Evolutionary conservation across 192 early-diverging fungal species (phyloP).

Genomic region (Mycoemilia scoparia): DNA sequence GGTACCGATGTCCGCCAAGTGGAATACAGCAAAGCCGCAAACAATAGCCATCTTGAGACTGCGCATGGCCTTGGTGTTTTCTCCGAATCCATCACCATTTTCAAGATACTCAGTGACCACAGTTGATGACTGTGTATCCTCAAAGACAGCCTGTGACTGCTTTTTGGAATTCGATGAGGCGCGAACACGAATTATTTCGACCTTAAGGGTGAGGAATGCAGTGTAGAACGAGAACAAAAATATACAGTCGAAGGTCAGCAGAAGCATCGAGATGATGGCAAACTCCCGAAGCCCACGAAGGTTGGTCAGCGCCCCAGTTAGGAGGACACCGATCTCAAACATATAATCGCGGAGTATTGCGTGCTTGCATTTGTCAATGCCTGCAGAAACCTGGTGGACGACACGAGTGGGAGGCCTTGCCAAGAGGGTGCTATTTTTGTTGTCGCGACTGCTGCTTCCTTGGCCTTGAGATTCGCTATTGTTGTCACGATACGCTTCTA

Average conservation of each 20-base stretch:
- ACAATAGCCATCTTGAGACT: slow-evolving; percentile 43
- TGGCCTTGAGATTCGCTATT: slow-evolving; percentile 3
- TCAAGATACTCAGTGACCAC: too few relatives aligned
- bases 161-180: too few relatives aligned
- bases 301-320: slow-evolving; percentile 54
- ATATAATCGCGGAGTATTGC: slow-evolving; percentile 56
- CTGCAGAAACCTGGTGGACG: slow-evolving; percentile 38
- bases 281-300: slow-evolving; percentile 63
- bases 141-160: too few relatives aligned
- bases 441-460: neutral
- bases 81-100: too few relatives aligned
- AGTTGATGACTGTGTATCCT: too few relatives aligned
- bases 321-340: slow-evolving; percentile 65
- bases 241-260: slow-evolving; percentile 62
- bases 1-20: slow-evolving; percentile 39
- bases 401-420: slow-evolving; percentile 31
- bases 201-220: slow-evolving; percentile 69
- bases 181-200: slow-evolving; percentile 47
- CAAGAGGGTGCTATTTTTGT: neutral
- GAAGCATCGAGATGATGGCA: slow-evolving; percentile 58
- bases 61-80: too few relatives aligned
- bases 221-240: slow-evolving; percentile 75
- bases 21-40: slow-evolving; percentile 42
- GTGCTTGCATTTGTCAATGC: slow-evolving; percentile 42
- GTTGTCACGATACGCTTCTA: slow-evolving; percentile 21